Evolutionary conservation across 2,329 filamentous ascomycete species (phyloP).

Genomic region (Fusarium decemcellulare): DNA sequence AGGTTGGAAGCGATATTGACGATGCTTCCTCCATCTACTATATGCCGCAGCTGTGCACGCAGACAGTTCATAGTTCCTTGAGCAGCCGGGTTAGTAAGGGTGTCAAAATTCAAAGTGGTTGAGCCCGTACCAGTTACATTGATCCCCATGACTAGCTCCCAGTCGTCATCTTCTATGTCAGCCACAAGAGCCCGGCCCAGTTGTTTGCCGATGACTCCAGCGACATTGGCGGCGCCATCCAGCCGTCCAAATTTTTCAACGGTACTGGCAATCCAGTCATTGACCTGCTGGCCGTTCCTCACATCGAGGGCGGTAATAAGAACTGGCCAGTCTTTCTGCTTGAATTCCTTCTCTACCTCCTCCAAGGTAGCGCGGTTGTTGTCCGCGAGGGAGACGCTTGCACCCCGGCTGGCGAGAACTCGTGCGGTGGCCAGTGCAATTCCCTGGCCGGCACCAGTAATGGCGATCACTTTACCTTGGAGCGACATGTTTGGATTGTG

Average conservation of each 20-base stretch:
- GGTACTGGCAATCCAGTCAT: background rate
- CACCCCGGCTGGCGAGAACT: conserved; percentile 6
- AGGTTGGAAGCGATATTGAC: background rate
- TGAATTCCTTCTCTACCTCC: background rate
- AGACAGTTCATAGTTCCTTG: background rate
- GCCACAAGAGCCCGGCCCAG: background rate
- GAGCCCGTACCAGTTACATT: conserved; percentile 2
- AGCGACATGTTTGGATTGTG: background rate
- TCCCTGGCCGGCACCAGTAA: conserved; percentile 6
- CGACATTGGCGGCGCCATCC: conserved; percentile 10
- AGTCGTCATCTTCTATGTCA: conserved; percentile 10
- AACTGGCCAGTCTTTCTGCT: background rate
- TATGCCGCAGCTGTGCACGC: background rate
- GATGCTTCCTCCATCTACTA: background rate
- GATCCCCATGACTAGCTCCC: conserved; percentile 10
- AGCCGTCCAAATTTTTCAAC: background rate
- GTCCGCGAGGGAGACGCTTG: conserved; percentile 6
- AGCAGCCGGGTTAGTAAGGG: no score
- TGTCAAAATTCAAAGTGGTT: background rate
- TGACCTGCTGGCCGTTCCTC: background rate
- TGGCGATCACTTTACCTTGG: conserved; percentile 10
- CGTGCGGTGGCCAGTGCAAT: conserved; percentile 2
- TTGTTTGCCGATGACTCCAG: conserved; percentile 8
- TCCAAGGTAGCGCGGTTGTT: background rate
- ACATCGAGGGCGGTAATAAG: conserved; percentile 1